These are phyloP conservation scores for Pyrenopolyporus hunteri DNA, from an alignment of 495 filamentous ascomycete species.

Conservation along the genomic window DNA sequence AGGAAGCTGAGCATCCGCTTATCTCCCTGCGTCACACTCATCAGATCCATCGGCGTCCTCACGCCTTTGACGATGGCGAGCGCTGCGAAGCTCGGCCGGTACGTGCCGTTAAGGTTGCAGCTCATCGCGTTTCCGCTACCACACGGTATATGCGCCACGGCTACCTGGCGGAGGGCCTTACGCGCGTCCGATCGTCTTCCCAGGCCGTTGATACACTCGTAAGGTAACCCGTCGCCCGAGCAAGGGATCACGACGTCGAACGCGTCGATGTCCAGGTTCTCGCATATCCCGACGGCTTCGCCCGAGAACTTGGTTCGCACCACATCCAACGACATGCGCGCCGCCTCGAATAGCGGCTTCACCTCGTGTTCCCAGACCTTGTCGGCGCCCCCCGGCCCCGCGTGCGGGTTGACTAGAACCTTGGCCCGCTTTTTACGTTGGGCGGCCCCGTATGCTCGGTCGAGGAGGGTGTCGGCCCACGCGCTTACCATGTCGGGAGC, in stretches of 20 bases:
- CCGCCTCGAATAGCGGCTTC: slow-evolving; percentile 82
- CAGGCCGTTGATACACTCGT: slow-evolving; percentile 95
- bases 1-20: slow-evolving; percentile 81
- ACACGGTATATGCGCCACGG: slow-evolving; percentile 88
- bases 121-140: slow-evolving; percentile 95
- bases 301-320: slow-evolving; percentile 73
- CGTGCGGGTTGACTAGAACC: slow-evolving; percentile 88
- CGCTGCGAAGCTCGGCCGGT: slow-evolving; percentile 75
- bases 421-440: slow-evolving; percentile 77
- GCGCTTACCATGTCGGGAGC: slow-evolving; percentile 51
- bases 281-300: slow-evolving; percentile 79
- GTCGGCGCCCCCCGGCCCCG: slow-evolving; percentile 78
- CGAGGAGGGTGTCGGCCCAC: slow-evolving; percentile 70
- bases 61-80: slow-evolving; percentile 85
- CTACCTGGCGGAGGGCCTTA: slow-evolving; percentile 76
- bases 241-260: slow-evolving; percentile 87
- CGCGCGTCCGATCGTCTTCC: slow-evolving; percentile 75
- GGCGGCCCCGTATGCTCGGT: slow-evolving; percentile 70
- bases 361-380: slow-evolving; percentile 77
- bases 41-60: slow-evolving; percentile 78
- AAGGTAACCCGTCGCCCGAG: slow-evolving; percentile 89
- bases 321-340: slow-evolving; percentile 76
- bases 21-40: slow-evolving; percentile 83
- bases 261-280: slow-evolving; percentile 76
- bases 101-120: slow-evolving; percentile 85